Base-by-base conservation (phyloP, 148 eudicot genomes). In the Pouteria glomerata region DNA sequence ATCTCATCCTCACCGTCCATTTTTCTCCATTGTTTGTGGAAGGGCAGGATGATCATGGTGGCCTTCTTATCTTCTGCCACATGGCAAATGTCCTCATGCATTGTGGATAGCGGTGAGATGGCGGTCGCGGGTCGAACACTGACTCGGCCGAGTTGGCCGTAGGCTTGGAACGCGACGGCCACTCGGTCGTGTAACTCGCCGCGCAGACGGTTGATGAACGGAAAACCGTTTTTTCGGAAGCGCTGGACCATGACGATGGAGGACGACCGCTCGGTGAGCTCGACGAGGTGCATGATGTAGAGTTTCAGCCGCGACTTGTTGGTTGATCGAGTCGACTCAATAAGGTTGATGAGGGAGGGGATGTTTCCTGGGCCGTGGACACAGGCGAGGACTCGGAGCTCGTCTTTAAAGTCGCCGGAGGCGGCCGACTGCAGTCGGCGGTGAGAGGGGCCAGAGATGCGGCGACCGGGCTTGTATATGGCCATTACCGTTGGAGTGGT, bases 1-100 rank as follows among this genome's bases (percentile, higher is more conserved):
- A 74, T 78, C 44, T n/a, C 70, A 59, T 44, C 74, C 15, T 73
- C 81, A 10, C 68, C 83, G 1, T 67, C 23, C 3, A 2, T 2
- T 41, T 6, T 41, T 27, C 73, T 79, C 89, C 88, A 84, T 39
- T 63, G 71, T 70, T 79, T 86, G 80, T 86, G 86, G 52, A 88
- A 88, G 0, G 93, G 93, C 24, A 88, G 62, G 5, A 86, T 74
- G 51, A 86, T 81, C 78, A 86, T 68, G 11, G 76, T 65, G 52
- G 52, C 83, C 51, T 60, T 63, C 69, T 88, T 86, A 0, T 77
- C 74, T 41, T 75, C 70, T 3, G 86, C 90, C 60, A 86, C 79
- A 31, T 88, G 85, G 77, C 86, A 86, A 0, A 88, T 79, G 31
- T 88, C 93, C 70, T 84, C 84, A 70, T 88, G 87, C 93, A 88